phyloP scores from a whole-genome alignment of 768 basidiomycete genomes.

The Mycena leptocephala region DNA sequence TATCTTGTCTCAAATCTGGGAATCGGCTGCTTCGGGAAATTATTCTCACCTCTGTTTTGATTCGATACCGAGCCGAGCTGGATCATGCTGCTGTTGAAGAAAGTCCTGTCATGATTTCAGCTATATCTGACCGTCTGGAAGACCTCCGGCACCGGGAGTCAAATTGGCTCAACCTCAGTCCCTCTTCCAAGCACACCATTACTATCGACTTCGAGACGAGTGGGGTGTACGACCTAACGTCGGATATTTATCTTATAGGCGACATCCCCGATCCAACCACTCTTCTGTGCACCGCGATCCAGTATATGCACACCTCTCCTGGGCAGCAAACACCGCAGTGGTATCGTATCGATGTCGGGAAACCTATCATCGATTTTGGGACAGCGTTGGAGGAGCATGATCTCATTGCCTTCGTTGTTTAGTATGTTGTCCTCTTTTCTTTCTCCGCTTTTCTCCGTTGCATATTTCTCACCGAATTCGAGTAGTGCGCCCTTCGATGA shows the following conservation, averaged over 20 bases:
- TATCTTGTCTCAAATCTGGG: neutral
- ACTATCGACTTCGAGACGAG: conserved; percentile 1
- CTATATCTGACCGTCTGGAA: neutral
- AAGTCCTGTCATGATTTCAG: neutral
- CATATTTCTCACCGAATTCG: no score
- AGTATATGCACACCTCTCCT: neutral
- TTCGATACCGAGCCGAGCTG: neutral
- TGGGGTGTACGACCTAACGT: neutral
- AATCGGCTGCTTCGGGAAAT: neutral
- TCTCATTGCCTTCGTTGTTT: conserved; percentile 25
- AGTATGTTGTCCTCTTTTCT: conserved; percentile 8
- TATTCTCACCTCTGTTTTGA: neutral
- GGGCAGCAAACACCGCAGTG: neutral
- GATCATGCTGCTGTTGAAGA: neutral
- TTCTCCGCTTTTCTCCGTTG: no score
- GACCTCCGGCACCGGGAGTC: neutral
- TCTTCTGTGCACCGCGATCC: neutral
- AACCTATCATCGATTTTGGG: conserved; percentile 21
- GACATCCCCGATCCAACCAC: neutral
- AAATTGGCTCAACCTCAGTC: conserved; percentile 14
- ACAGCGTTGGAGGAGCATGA: conserved; percentile 27
- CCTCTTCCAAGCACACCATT: neutral
- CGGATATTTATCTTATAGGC: neutral
- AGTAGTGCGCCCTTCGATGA: no score
- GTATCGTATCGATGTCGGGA: neutral